A percentile compares a stretch with the other conserved stretches of the same genome.
Evolutionary conservation across 2,329 filamentous ascomycete species (phyloP).

Genomic region (Diaporthe australafricana): DNA sequence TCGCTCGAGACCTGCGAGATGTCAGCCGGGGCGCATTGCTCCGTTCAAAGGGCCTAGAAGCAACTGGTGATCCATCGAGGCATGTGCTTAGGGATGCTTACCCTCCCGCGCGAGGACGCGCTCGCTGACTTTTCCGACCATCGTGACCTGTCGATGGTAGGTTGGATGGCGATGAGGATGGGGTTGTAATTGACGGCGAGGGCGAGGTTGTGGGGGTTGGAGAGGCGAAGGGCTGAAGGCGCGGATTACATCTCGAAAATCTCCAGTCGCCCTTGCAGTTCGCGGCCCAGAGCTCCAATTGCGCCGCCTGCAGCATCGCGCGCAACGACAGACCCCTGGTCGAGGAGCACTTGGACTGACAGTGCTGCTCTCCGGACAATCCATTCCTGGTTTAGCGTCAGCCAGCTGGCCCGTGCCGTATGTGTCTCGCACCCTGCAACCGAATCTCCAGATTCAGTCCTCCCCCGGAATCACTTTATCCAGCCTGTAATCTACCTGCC

Average conservation of each 20-base stretch:
- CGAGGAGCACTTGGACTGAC: conserved; percentile 22
- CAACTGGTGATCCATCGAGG: conserved; percentile 6
- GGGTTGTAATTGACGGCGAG: conserved; percentile 23
- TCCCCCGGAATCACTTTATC: not conserved
- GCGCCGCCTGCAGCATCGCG: conserved; percentile 30
- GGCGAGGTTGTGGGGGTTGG: conserved; percentile 19
- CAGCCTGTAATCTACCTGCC: not conserved
- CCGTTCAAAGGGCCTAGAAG: not conserved
- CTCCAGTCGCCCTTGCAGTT: conserved; percentile 19
- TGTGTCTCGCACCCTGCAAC: not conserved
- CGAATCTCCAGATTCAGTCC: not conserved
- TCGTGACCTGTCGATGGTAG: conserved; percentile 45
- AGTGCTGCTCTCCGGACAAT: conserved; percentile 40
- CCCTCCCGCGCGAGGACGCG: conserved; percentile 73
- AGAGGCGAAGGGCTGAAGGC: not conserved
- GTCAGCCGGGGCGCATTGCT: conserved; percentile 32
- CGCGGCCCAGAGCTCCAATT: conserved; percentile 31
- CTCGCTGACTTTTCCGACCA: conserved; percentile 75
- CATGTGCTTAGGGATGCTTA: conserved; percentile 48
- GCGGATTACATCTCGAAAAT: conserved; percentile 34
- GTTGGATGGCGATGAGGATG: conserved; percentile 41
- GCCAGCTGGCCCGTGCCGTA: conserved; percentile 17
- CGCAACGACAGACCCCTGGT: conserved; percentile 28
- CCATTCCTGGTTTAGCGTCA: conserved; percentile 19
- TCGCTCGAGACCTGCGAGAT: conserved; percentile 81